Evolutionary conservation across 768 basidiomycete genomes (phyloP), one percentile per base, ranked within the genome.

Genomic region (Suillus subluteus): DNA sequence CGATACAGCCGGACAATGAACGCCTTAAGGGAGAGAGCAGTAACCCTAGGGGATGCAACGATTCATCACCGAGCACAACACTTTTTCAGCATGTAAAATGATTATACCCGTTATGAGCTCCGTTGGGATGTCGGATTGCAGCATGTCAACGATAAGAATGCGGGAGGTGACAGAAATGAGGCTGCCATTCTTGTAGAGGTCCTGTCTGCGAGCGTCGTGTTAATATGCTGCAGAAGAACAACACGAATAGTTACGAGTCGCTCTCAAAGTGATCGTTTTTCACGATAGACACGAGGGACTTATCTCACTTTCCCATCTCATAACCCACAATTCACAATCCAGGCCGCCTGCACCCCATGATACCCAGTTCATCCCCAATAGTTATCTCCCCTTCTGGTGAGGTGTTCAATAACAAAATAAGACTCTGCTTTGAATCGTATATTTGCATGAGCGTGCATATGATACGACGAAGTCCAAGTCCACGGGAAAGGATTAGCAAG

Each of bases 131-230:
- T 94, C 91, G 35, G 86, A 84, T 74, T 91, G 91, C 40, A 99
- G 80, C 88, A 99, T 92, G 75, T 99, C 98, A 63, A 97, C 95
- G 30, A 97, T 92, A 15, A 99, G 82, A 70, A 99, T 99, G 23
- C 94, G 89, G 37, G 94, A 96, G 0, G 98, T 99, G 40, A 98
- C 91, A 8, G 94, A 94, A 59, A 99, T 84, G 1, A 99, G 81
- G 6, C 96, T 96, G 6, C 97, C 97, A 66, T 86, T 84, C 67
- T 91, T 90, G 80, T 98, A 98, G 63, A 98, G 77, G 46, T 87
- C 86, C 79, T 95, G 91, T 72, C 96, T 94, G 79, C 64, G 65
- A n/a, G 65, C 52, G 62, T 50, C 35, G 48, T 18, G 55, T 52
- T 30, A 18, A 55, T 38, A 71, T 43, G 43, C 48, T 54, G 21